Evolutionary conservation across 2,329 filamentous ascomycete genomes (phyloP), one percentile per base, ranked within the genome.

Genomic region (Trichoderma endophyticum): DNA sequence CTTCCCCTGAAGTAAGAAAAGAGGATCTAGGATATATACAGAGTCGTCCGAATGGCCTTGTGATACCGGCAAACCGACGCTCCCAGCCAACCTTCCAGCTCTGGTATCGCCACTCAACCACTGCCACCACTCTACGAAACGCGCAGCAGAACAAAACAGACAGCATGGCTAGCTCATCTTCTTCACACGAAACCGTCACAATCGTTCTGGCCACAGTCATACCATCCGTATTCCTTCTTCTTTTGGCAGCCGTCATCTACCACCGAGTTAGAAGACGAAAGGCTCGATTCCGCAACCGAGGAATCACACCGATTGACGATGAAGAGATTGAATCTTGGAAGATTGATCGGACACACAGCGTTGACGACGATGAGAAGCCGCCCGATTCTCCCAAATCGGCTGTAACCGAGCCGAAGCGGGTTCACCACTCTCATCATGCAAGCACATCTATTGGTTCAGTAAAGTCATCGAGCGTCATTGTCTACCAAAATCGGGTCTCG

Each of bases 301-400:
- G 87, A 62, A 87, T 88, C 59, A 88, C 88, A 0, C 89, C 89
- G 14, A 90, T 91, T 72, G 85, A 87, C 73, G 89, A 91, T 75
- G 88, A 90, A 73, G 89, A 91, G 78, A 91, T 91, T 72, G 87
- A 88, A 75, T 89, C 87, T 4, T 91, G 89, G 89, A 89, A 88
- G 76, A 80, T 81, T 32, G 82, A 80, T 68, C 78, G 74, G 65
- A 51, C 11, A 71, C 75, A 48, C 8, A 59, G 39, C 21, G 36
- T 60, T 60, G 75, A 77, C 3, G 39, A 8, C 63, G 75, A 77
- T 54, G 78, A 82, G 75, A 80, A 82, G 77, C 75, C 76, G 14
- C 34, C 61, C 30, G 24, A 15, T 9, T 62, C 66, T 11, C 48
- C 28, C n/a, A 11, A 51, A 51, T 51, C 43, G 4, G 39, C 28